Evolutionary conservation across 2,329 filamentous ascomycete species (phyloP), one percentile per base, ranked within the genome.

Genomic region (Stachybotrys echinatus): DNA sequence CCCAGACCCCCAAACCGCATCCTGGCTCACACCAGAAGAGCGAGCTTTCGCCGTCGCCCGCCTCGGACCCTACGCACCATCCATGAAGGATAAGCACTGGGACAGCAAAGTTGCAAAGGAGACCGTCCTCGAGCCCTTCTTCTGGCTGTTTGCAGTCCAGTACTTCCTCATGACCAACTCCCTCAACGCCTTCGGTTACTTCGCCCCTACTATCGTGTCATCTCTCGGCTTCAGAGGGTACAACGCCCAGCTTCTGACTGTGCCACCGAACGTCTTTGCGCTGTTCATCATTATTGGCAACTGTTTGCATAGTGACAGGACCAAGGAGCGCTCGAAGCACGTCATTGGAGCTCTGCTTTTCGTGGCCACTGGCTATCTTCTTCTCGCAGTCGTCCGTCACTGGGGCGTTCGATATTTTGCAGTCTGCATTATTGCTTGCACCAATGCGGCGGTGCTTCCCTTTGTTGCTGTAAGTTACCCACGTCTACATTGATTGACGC

Each of bases 251-350:
- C 55, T 69, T 4, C 54, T 69, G 19, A 69, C 65, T 2, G 65
- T 69, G 1, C 66, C 66, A 3, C 66, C 66, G 2, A 69, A 69
- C 21, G 65, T 68, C 22, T 61, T 67, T 46, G 64, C 65, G 12
- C 60, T 69, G 10, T 61, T 69, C 23, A 53, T 68, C 47, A 61
- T 65, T 8, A 53, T 68, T 5, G 58, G 65, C 18, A 56, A 61
- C 42, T 65, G 63, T 47, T 51, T 65, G 40, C 62, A 65, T 7
- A 65, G 62, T 19, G 63, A 65, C 31, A 55, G 44, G 50, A 65
- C 63, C 8, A 63, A 56, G 51, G 63, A 65, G 52, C 58, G 63
- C 3, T 65, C 63, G 4, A 58, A 61, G 45, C 63, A 65, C 49
- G 53, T 65, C 39, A 57, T 65, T n/a, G 62, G 44, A 5, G 63